Evolutionary conservation across 352 stramenopile genomes (phyloP), one percentile per base, ranked within the genome.

Genomic region (Globisporangium uncinulatum): DNA sequence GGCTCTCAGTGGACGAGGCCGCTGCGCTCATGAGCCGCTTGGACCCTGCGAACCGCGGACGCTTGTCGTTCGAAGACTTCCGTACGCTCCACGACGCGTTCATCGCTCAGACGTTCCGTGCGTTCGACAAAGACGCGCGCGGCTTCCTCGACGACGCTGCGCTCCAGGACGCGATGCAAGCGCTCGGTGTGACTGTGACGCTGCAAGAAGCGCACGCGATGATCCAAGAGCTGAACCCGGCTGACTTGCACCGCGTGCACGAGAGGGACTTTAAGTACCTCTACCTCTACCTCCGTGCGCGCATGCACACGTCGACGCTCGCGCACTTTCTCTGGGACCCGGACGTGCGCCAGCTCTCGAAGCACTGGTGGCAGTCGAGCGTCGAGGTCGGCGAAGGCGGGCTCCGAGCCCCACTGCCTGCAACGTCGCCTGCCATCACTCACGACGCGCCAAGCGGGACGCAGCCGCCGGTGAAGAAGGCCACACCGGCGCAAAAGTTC

Each of bases 331-430:
- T 91, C 31, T 93, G 83, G 83, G 83, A 93, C 55, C 83, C 83
- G 15, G 72, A 86, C 57, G 79, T 93, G n/a, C 83, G 83, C n/a
- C 61, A 88, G 51, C 65, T 93, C 39, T 91, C 80, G 54, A 91
- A 90, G 75, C 80, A 91, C 61, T 93, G 83, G 83, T 93, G 83
- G 83, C 83, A 91, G 67, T 71, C 83, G 51, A 91, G 80, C 52
- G 79, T 93, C n/a, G 83, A 93, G 53, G 60, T 93, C 32, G 83
- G 83, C 19, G 83, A 93, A 56, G 78, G 81, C 37, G 83, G 83
- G 6, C 56, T 89, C 31, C 83, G 83, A 17, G 83, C 68, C 6
- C 83, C 83, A 3, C 49, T 93, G 52, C 69, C 76, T 29, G 2
- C 76, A 49, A 24, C 39, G 11, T 41, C 36, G 41, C 19, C 51